Base-by-base conservation (phyloP, 78 protist species). In the Dictyostelium purpureum region DNA sequence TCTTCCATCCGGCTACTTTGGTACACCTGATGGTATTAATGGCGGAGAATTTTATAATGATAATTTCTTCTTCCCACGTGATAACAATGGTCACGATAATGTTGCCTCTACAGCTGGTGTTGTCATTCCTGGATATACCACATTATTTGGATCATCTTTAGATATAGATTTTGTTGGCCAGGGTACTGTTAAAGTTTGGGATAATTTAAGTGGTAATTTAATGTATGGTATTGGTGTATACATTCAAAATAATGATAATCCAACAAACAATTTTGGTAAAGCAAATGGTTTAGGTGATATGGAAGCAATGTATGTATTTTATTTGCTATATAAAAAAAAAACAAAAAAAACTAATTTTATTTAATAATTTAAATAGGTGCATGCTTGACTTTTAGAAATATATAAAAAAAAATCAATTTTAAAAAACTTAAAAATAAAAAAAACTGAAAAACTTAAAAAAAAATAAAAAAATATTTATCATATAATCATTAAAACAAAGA, bases 251-350 rank as follows among this genome's bases (percentile, higher is more conserved):
- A 69, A 69, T 42, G 87, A 57, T 3, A 18, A n/a, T 18, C 38
- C 37, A 79, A 43, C 24, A 12, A 38, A 40, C 10, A 49, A 51
- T 16, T 79, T 79, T 63, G 87, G 87, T 31, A 79, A 79, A 63
- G 73, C 87, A 12, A 63, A 63, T 63, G 87, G 87, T 45, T 45
- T 79, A 40, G 87, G 87, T 63, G 87, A 79, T 79, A 63, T 54
- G 33, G 87, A 57, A 45, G 65, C 43, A 40, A n/a, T n/a, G n/a
- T n/a, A n/a, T n/a, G n/a, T n/a, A n/a, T n/a, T n/a, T n/a, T n/a
- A n/a, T 79, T 26, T 79, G 87, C 43, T 21, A 19, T 40, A 31
- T 38, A 35, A 16, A 16, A 26, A 16, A 14, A 52, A n/a, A n/a
- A 57, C 10, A 77, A 77, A 56, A 38, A 35, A 52, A 37, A 26